phyloP scores from a whole-genome alignment of 1,284 basidiomycete species.

The Volvariella surrecta region DNA sequence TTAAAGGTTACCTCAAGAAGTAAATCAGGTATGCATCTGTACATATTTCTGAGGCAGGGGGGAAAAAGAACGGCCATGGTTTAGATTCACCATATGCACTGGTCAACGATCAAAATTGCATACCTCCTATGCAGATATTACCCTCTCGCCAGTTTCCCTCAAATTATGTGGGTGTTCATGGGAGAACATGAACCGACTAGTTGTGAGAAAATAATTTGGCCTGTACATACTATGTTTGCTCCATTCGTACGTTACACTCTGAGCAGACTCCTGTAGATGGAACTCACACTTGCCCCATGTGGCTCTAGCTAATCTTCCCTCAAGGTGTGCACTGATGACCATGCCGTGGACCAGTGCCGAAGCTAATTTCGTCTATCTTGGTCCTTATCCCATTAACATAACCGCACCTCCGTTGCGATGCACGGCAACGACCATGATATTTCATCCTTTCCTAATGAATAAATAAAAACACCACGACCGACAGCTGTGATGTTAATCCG shows the following conservation, averaged over 20 bases:
- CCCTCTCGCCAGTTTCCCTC: constrained; percentile 20
- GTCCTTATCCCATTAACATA: no score
- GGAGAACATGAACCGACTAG: constrained; percentile 16
- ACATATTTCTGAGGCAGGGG: no score
- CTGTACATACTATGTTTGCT: constrained; percentile 20
- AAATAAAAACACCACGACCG: no score
- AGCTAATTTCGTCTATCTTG: no score
- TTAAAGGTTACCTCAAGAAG: no score
- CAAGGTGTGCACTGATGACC: neutral
- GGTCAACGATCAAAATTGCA: constrained; percentile 28
- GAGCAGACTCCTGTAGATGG: neutral
- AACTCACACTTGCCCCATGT: neutral
- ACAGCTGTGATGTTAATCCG: constrained; percentile 30
- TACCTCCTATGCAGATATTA: constrained; percentile 30
- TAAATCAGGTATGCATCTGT: no score
- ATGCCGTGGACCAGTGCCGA: neutral
- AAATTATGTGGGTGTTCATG: constrained; percentile 23
- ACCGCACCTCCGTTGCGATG: no score
- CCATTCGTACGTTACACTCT: constrained; percentile 20
- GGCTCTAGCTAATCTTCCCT: neutral
- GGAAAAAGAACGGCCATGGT: no score
- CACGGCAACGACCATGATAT: no score
- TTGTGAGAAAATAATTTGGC: constrained; percentile 16
- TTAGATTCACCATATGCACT: constrained; percentile 24
- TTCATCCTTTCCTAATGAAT: no score